A percentile compares a stretch with the other conserved stretches of the same genome.
phyloP scores from a whole-genome alignment of 495 filamentous ascomycete species.

The Podospora sp. region DNA sequence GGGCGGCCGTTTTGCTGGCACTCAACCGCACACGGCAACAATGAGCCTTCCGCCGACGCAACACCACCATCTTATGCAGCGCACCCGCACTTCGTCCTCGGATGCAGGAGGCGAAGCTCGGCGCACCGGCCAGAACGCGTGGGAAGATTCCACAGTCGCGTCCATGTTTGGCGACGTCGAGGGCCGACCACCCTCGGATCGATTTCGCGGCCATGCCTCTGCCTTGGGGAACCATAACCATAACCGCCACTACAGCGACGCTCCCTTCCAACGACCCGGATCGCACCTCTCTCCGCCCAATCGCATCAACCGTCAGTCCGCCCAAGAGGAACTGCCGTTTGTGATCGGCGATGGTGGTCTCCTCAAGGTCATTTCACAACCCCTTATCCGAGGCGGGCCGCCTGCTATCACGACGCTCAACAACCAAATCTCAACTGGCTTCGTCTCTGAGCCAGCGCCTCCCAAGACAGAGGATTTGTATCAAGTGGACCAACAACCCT shows the following conservation, averaged over 20 bases:
- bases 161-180: constrained; percentile 41
- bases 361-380: constrained; percentile 33
- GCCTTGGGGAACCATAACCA: constrained; percentile 18
- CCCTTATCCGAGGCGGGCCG: constrained; percentile 15
- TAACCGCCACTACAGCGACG: constrained; percentile 34
- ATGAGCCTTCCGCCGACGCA: constrained; percentile 26
- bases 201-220: constrained; percentile 24
- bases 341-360: constrained; percentile 38
- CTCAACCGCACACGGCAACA: constrained; percentile 26
- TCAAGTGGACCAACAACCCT: constrained; percentile 28
- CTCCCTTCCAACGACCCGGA: constrained; percentile 21
- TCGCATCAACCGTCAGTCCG: constrained; percentile 17
- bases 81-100: constrained; percentile 34
- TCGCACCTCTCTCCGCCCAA: constrained; percentile 8
- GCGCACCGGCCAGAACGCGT: constrained; percentile 33
- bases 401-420: constrained; percentile 19
- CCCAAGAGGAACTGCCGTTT: constrained; percentile 34
- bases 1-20: constrained; percentile 21
- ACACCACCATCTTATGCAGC: constrained; percentile 36
- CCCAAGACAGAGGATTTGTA: constrained; percentile 29
- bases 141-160: constrained; percentile 43
- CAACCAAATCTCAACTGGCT: constrained; percentile 17
- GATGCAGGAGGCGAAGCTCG: constrained; percentile 29
- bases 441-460: constrained; percentile 22
- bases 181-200: constrained; percentile 35